Evolutionary conservation across 1,139 yeast species (phyloP), one percentile per base, ranked within the genome.

Genomic region (Sugiyamaella novakii): DNA sequence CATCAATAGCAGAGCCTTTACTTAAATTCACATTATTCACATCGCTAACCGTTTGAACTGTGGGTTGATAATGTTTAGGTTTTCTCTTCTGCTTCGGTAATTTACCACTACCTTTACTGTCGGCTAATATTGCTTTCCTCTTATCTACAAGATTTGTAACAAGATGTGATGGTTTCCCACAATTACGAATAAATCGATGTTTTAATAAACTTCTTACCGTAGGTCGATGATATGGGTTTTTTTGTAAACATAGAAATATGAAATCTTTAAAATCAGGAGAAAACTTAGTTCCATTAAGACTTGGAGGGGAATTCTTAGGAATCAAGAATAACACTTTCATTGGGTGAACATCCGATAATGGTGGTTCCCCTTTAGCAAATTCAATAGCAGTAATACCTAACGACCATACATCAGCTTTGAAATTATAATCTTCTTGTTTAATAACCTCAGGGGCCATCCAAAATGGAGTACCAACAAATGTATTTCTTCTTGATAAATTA

Each of bases 391-490:
- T 87, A 54, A 92, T 87, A 0, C 98, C 99, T 49, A 94, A 70
- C 0, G 96, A 88, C 98, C 98, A 94, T 2, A 92, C 81, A 66
- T 94, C 98, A 0, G 98, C 96, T 57, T 86, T 79, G 63, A 78
- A 86, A 55, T 87, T 82, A 65, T 94, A 95, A 8, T 92, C 96
- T 41, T 85, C 84, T 64, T 88, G 96, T 60, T 82, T 71, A 38
- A 92, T 85, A 1, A 92, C 95, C 62, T 94, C 99, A 0, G 98
- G 98, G 0, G 98, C 95, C 98, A 94, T 94, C 94, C 98, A 92
- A 65, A 91, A 92, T 25, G 99, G 98, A 0, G 98, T 92, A 0
- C 99, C 98, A 6, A 92, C 98, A 61, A 95, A 92, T 0, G 98
- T 92, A 59, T 86, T 84, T 56, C 96, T 65, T 50, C 82, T 78